Evolutionary conservation across 1,284 basidiomycete species (phyloP).

Genomic region (Ustilago bromivora): DNA sequence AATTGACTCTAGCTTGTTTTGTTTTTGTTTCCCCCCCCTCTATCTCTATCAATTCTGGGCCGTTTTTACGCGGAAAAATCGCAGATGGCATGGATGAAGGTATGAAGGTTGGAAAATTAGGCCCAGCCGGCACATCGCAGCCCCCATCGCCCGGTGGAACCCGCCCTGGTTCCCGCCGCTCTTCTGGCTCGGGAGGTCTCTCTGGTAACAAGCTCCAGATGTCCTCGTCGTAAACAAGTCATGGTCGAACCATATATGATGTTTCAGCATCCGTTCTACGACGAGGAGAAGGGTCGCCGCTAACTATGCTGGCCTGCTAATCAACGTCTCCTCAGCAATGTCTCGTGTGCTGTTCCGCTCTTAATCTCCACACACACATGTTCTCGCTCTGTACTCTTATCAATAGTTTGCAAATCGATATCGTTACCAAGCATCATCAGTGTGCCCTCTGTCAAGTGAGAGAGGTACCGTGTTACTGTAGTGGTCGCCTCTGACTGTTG

Average conservation of each 20-base stretch:
- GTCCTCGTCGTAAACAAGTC: slow-evolving; percentile 39
- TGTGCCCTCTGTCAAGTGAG: background rate
- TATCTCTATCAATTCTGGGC: background rate
- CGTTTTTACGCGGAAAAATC: background rate
- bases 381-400: slow-evolving; percentile 16
- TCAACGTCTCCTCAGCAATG: background rate
- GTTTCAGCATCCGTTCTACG: background rate
- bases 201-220: slow-evolving; percentile 65
- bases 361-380: background rate
- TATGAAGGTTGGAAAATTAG: slow-evolving; percentile 67
- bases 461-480: background rate
- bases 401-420: slow-evolving; percentile 7
- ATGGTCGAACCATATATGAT: slow-evolving; percentile 7
- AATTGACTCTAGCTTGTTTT: background rate
- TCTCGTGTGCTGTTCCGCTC: background rate
- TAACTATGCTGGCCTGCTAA: background rate
- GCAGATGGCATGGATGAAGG: slow-evolving; percentile 25
- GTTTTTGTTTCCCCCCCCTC: too few species aligned
- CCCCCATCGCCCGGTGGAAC: slow-evolving; percentile 61
- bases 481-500: background rate
- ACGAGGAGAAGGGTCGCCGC: slow-evolving; percentile 6
- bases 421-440: slow-evolving; percentile 9
- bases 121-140: slow-evolving; percentile 64
- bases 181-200: slow-evolving; percentile 60
- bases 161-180: slow-evolving; percentile 61